phyloP scores from a whole-genome alignment of 2,329 filamentous ascomycete genomes.

The Colletotrichum spaethianum region DNA sequence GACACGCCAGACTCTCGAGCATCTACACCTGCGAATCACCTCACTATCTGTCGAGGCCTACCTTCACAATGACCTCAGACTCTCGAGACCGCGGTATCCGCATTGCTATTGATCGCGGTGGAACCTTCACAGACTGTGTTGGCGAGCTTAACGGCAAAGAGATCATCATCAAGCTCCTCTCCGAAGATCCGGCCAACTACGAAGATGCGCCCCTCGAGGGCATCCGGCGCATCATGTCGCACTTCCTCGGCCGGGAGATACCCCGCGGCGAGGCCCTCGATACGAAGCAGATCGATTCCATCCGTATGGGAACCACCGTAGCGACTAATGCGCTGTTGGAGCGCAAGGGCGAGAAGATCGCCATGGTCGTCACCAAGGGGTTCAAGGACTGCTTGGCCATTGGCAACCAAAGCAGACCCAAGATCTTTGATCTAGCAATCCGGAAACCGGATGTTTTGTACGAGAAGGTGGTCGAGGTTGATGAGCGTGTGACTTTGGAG shows the following conservation, averaged over 20 bases:
- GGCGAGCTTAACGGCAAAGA: conserved; percentile 86
- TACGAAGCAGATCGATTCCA: conserved; percentile 87
- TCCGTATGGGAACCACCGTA: conserved; percentile 96
- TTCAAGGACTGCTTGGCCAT: conserved; percentile 92
- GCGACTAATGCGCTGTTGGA: conserved; percentile 94
- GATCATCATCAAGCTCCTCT: conserved; percentile 88
- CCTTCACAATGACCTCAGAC: conserved; percentile 52
- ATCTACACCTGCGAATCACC: background rate
- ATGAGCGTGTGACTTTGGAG: conserved; percentile 91
- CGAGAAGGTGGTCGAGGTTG: conserved; percentile 87
- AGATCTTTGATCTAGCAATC: conserved; percentile 93
- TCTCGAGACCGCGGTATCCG: conserved; percentile 72
- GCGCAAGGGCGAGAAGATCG: conserved; percentile 90
- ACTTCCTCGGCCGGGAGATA: conserved; percentile 81
- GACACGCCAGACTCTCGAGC: background rate
- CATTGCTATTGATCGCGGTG: conserved; percentile 85
- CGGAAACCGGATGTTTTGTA: conserved; percentile 90
- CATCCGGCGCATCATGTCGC: conserved; percentile 87
- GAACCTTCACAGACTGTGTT: conserved; percentile 94
- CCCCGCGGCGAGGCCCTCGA: conserved; percentile 85
- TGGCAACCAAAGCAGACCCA: conserved; percentile 90
- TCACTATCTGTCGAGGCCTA: background rate
- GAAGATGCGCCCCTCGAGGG: conserved; percentile 92
- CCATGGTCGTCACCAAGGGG: conserved; percentile 87
- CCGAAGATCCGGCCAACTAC: conserved; percentile 92